These are phyloP conservation scores for Cryoendolithus antarcticus DNA, from an alignment of 2,329 filamentous ascomycete genomes.

Conservation along the genomic window DNA sequence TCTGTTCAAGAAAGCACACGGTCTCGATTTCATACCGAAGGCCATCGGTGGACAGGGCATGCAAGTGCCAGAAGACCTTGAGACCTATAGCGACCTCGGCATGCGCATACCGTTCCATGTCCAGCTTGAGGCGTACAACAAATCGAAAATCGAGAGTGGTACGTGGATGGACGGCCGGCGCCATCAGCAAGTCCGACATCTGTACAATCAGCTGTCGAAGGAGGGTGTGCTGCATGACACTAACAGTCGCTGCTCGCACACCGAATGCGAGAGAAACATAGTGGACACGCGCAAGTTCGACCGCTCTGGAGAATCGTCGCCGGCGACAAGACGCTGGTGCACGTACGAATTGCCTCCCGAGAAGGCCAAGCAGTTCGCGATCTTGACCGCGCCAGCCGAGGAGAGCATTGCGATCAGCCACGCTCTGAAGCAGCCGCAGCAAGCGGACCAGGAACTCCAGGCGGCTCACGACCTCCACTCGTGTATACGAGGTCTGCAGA, in stretches of 20 bases:
- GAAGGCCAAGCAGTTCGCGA: slow-evolving; percentile 16
- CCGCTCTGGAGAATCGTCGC: slow-evolving; percentile 2
- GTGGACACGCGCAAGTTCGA: slow-evolving; percentile 15
- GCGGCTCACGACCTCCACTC: too few species aligned
- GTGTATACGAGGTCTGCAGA: too few species aligned
- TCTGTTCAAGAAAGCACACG: slow-evolving; percentile 38
- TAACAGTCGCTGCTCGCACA: slow-evolving; percentile 13
- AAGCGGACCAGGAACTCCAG: too few species aligned
- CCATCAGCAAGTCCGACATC: slow-evolving; percentile 8
- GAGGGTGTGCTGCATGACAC: slow-evolving; percentile 13
- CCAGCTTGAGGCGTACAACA: slow-evolving; percentile 20
- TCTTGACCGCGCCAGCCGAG: too few species aligned
- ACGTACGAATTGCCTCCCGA: slow-evolving; percentile 11
- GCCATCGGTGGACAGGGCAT: slow-evolving; percentile 19
- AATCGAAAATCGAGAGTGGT: slow-evolving; percentile 7
- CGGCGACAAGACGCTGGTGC: slow-evolving; percentile 15
- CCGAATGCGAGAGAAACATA: slow-evolving; percentile 13
- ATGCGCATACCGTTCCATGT: slow-evolving; percentile 23
- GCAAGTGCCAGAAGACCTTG: slow-evolving; percentile 23
- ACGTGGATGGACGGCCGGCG: neutral
- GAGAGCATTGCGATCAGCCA: too few species aligned
- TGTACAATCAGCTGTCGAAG: slow-evolving; percentile 12
- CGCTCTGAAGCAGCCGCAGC: too few species aligned
- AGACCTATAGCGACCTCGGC: slow-evolving; percentile 24
- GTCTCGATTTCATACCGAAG: slow-evolving; percentile 25